These are phyloP conservation scores for Ailanthus altissimus DNA, from an alignment of 345 rosid genomes.

Conservation along the genomic window DNA sequence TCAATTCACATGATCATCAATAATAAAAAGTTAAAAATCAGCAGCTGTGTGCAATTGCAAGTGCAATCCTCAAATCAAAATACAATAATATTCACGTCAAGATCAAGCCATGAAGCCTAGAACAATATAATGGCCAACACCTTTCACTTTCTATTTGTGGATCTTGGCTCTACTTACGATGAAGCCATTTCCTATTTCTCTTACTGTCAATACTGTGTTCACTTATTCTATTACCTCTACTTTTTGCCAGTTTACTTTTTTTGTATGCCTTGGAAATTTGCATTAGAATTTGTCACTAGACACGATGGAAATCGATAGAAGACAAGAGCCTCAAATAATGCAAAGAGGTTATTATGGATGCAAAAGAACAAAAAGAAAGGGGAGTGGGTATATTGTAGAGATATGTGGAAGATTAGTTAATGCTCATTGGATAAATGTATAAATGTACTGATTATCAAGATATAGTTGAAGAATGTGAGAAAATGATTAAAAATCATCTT, in stretches of 20 bases:
- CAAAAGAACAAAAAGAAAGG: not conserved
- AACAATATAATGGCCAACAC: not conserved
- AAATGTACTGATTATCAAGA: not conserved
- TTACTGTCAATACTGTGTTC: slow-evolving; percentile 9
- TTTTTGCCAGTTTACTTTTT: not conserved
- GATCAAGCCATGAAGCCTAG: not conserved
- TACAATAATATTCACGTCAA: not conserved
- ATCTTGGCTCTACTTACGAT: slow-evolving; percentile 3
- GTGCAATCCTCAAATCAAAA: too few relatives aligned
- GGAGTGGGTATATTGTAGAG: slow-evolving; percentile 13
- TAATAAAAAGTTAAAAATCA: too few relatives aligned
- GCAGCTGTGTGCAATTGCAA: too few relatives aligned
- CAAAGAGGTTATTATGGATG: slow-evolving; percentile 12
- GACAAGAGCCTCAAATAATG: not conserved
- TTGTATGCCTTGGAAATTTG: not conserved
- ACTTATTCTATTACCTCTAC: not conserved
- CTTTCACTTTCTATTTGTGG: not conserved
- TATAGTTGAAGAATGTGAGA: not conserved
- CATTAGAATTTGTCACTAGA: slow-evolving; percentile 1
- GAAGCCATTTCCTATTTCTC: slow-evolving; percentile 7
- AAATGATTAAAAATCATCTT: too few relatives aligned
- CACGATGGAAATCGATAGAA: not conserved
- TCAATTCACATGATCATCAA: too few relatives aligned
- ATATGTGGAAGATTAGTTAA: slow-evolving; percentile 16
- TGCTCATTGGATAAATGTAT: slow-evolving; percentile 7